phyloP scores from a whole-genome alignment of 2,329 filamentous ascomycete genomes.

The Exophiala mesophila region DNA sequence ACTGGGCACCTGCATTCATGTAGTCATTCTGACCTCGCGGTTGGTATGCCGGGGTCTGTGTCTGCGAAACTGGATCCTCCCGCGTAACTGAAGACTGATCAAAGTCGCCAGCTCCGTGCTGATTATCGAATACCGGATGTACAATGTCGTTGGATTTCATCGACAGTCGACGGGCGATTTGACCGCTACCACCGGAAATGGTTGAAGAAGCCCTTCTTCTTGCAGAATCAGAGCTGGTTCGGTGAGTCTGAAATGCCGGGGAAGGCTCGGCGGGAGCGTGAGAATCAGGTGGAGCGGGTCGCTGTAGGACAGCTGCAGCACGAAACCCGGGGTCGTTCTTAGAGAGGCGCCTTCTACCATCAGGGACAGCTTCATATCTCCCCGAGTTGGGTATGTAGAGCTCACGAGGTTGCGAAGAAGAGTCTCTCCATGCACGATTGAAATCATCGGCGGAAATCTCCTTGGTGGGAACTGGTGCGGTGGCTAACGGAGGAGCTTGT shows the following conservation, averaged over 20 bases:
- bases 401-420: slow-evolving; percentile 63
- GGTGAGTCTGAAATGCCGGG: slow-evolving; percentile 75
- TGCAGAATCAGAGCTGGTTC: slow-evolving; percentile 61
- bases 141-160: slow-evolving; percentile 45
- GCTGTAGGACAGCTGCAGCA: slow-evolving; percentile 74
- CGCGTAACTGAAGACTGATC: slow-evolving; percentile 31
- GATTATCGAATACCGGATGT: slow-evolving; percentile 35
- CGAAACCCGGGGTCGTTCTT: slow-evolving; percentile 63
- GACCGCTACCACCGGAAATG: slow-evolving; percentile 78
- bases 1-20: slow-evolving; percentile 25
- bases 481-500: slow-evolving; percentile 66
- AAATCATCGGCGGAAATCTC: slow-evolving; percentile 95
- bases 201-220: slow-evolving; percentile 84
- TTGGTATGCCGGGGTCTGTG: slow-evolving; percentile 29
- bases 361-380: slow-evolving; percentile 80
- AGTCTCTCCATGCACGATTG: slow-evolving; percentile 77
- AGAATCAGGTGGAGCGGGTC: slow-evolving; percentile 59
- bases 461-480: slow-evolving; percentile 59
- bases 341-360: slow-evolving; percentile 64
- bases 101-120: slow-evolving; percentile 30
- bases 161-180: slow-evolving; percentile 60
- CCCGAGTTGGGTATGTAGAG: slow-evolving; percentile 94
- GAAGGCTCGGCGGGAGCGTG: slow-evolving; percentile 73
- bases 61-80: slow-evolving; percentile 16
- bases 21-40: slow-evolving; percentile 29